phyloP scores from a whole-genome alignment of 371 early-diverging fungal genomes.

The Mucor piriformis region DNA sequence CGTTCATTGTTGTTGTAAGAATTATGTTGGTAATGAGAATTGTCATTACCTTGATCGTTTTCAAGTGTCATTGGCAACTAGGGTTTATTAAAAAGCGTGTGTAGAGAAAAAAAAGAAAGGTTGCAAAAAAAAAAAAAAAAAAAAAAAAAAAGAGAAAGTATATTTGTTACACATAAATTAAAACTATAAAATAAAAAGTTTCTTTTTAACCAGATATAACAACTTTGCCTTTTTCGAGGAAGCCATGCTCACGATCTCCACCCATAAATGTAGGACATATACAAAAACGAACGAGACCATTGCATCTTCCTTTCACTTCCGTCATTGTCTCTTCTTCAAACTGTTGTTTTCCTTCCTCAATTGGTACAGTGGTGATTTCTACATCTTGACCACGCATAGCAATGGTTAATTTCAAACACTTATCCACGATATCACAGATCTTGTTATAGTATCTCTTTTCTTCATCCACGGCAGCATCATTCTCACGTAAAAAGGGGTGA shows the following conservation, averaged over 20 bases:
- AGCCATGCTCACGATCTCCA: slow-evolving; percentile 47
- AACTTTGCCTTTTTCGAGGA: slow-evolving; percentile 54
- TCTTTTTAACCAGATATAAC: slow-evolving; percentile 30
- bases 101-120: not conserved
- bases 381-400: slow-evolving; percentile 65
- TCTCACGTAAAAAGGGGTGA: slow-evolving; percentile 48
- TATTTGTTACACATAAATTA: slow-evolving; percentile 8
- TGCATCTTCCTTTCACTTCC: slow-evolving; percentile 36
- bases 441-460: slow-evolving; percentile 46
- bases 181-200: not conserved
- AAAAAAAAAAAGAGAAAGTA: not conserved
- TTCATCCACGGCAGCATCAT: slow-evolving; percentile 38
- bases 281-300: slow-evolving; percentile 33
- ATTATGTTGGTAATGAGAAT: slow-evolving; percentile 1
- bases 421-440: slow-evolving; percentile 58
- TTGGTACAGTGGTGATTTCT: slow-evolving; percentile 50
- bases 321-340: slow-evolving; percentile 53
- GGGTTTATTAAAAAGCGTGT: not conserved
- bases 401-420: slow-evolving; percentile 52
- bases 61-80: not conserved
- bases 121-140: not conserved
- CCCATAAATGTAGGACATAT: slow-evolving; percentile 43
- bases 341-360: slow-evolving; percentile 46
- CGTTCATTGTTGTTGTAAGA: not conserved
- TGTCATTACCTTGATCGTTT: too few species aligned